phyloP scores from a whole-genome alignment of 768 basidiomycete species.

The Astraeus odoratus region DNA sequence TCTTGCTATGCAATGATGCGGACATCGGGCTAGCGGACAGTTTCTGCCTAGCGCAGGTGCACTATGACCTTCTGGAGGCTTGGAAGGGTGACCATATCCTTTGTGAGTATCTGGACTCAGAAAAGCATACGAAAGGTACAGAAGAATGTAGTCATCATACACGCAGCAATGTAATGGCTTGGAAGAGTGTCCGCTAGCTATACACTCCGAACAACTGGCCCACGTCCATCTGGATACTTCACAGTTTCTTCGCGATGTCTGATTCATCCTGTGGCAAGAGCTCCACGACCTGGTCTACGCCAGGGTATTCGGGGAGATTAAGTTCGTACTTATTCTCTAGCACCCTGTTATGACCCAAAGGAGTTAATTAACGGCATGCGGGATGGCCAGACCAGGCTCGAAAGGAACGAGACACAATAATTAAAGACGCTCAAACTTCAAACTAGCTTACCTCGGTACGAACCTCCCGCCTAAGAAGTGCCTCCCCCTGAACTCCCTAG shows the following conservation, averaged over 20 bases:
- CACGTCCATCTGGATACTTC: neutral
- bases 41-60: no score
- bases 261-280: neutral
- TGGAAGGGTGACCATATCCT: no score
- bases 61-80: no score
- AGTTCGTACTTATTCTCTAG: slow-evolving; percentile 70
- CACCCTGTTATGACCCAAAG: slow-evolving; percentile 34
- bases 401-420: neutral
- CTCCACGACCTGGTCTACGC: slow-evolving; percentile 79
- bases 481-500: slow-evolving; percentile 62
- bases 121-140: no score
- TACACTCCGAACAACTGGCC: neutral
- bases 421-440: neutral
- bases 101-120: no score
- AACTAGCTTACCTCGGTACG: slow-evolving; percentile 68
- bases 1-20: no score
- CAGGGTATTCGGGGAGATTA: slow-evolving; percentile 78
- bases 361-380: neutral
- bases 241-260: neutral
- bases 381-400: neutral
- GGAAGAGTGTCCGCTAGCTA: no score
- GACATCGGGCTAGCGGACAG: no score
- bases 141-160: no score
- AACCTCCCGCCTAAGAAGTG: slow-evolving; percentile 96
- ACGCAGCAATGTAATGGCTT: no score